Percentiles rank a stretch among this genome's conserved stretches.
phyloP scores from a whole-genome alignment of 495 filamentous ascomycete genomes.

The Bathelium albidoporum region DNA sequence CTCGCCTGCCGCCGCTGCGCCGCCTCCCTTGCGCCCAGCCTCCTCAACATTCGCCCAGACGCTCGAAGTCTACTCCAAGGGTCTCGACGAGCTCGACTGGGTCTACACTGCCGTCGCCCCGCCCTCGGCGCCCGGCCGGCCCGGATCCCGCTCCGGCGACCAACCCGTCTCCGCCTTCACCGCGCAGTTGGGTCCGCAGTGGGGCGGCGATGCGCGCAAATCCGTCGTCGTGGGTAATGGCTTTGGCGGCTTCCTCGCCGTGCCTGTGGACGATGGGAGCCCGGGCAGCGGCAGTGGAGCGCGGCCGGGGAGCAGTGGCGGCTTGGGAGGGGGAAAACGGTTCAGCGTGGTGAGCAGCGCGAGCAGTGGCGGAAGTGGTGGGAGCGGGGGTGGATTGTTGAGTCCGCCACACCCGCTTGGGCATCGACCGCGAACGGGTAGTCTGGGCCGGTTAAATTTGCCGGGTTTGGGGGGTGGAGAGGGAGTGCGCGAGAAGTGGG shows the following conservation, averaged over 20 bases:
- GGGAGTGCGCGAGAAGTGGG: constrained; percentile 6
- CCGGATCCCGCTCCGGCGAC: constrained; percentile 29
- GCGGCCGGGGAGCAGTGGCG: not conserved
- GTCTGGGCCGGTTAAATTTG: constrained; percentile 10
- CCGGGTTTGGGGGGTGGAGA: constrained; percentile 2
- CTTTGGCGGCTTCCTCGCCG: constrained; percentile 70
- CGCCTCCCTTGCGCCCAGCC: constrained; percentile 26
- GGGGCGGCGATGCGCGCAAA: constrained; percentile 51
- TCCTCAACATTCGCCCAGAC: constrained; percentile 47
- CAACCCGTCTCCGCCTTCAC: constrained; percentile 47
- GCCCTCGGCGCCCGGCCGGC: constrained; percentile 25
- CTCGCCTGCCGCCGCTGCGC: constrained; percentile 14
- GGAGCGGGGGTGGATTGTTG: constrained; percentile 11
- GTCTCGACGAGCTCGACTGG: constrained; percentile 77
- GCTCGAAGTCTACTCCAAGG: constrained; percentile 77
- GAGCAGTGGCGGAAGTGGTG: constrained; percentile 17
- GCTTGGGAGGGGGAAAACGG: constrained; percentile 3
- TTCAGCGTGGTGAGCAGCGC: not conserved
- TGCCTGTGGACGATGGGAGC: constrained; percentile 49
- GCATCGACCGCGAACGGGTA: not conserved
- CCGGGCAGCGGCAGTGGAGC: constrained; percentile 13
- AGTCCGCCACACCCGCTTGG: constrained; percentile 11
- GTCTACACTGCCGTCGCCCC: constrained; percentile 57
- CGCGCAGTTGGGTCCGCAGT: constrained; percentile 44
- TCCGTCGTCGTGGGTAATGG: constrained; percentile 64